These are phyloP conservation scores for Paradendryphiella salina DNA, from an alignment of 2,329 filamentous ascomycete genomes.

Conservation along the genomic window DNA sequence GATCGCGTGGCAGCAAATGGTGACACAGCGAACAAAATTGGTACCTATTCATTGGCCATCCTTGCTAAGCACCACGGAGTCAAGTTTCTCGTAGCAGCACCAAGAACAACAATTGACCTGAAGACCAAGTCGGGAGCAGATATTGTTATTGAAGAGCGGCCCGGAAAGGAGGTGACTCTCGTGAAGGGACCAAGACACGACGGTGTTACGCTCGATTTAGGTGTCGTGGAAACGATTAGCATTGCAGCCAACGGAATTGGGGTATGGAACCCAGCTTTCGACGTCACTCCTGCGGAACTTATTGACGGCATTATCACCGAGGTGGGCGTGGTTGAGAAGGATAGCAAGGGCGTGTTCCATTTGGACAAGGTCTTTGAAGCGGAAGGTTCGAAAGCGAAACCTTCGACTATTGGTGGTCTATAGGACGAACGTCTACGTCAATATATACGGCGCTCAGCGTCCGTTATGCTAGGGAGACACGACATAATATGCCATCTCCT, in stretches of 20 bases:
- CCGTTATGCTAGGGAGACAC: neutral
- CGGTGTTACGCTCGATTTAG: slow-evolving; percentile 66
- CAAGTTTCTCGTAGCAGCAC: slow-evolving; percentile 93
- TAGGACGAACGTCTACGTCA: slow-evolving; percentile 14
- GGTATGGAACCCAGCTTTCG: slow-evolving; percentile 97
- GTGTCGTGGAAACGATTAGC: slow-evolving; percentile 70
- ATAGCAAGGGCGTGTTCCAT: slow-evolving; percentile 68
- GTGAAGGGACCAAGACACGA: slow-evolving; percentile 74
- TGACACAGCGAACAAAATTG: slow-evolving; percentile 98
- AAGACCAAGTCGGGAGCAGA: slow-evolving; percentile 73
- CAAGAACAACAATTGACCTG: slow-evolving; percentile 90
- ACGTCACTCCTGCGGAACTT: slow-evolving; percentile 84
- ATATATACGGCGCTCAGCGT: neutral
- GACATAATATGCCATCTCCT: neutral
- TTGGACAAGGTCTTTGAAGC: slow-evolving; percentile 51
- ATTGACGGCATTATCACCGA: slow-evolving; percentile 97
- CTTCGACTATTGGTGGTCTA: slow-evolving; percentile 41
- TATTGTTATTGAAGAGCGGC: slow-evolving; percentile 90
- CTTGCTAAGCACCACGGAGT: slow-evolving; percentile 84
- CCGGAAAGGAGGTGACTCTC: slow-evolving; percentile 78
- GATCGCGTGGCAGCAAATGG: slow-evolving; percentile 95
- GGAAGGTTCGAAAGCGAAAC: slow-evolving; percentile 28
- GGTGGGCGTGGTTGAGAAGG: slow-evolving; percentile 81
- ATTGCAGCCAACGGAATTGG: slow-evolving; percentile 75
- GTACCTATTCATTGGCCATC: slow-evolving; percentile 91